phyloP scores from a whole-genome alignment of 352 stramenopile species.

The Pythium apleroticum region DNA sequence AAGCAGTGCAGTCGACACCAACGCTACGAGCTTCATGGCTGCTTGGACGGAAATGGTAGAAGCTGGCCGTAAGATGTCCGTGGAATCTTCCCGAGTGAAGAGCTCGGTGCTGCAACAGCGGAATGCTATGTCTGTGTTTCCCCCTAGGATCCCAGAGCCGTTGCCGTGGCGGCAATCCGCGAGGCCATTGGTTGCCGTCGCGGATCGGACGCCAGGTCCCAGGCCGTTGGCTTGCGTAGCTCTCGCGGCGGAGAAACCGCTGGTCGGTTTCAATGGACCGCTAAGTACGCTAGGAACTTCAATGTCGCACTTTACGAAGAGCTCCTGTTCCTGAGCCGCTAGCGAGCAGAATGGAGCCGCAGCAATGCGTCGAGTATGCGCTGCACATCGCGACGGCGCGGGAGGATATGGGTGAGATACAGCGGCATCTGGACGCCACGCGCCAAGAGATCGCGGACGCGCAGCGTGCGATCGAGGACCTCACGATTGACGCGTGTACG shows the following conservation, averaged over 20 bases:
- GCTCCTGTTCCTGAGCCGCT: not conserved
- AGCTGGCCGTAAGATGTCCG: not conserved
- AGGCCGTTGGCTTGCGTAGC: not conserved
- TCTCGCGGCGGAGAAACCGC: not conserved
- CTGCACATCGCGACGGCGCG: slow-evolving; percentile 42
- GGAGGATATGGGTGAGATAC: slow-evolving; percentile 34
- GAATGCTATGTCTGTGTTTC: not conserved
- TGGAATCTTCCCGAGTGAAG: not conserved
- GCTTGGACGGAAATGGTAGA: not conserved
- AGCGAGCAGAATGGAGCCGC: slow-evolving; percentile 7
- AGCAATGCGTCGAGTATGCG: slow-evolving; percentile 33
- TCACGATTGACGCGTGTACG: slow-evolving; percentile 49
- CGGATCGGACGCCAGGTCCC: not conserved
- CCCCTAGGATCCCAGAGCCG: not conserved
- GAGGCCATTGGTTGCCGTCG: not conserved
- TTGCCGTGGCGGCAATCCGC: not conserved
- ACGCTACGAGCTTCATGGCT: slow-evolving; percentile 15
- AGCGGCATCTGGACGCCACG: slow-evolving; percentile 41
- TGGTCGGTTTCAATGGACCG: not conserved
- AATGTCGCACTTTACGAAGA: slow-evolving; percentile 5
- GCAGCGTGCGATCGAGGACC: slow-evolving; percentile 44
- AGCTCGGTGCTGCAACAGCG: slow-evolving; percentile 6
- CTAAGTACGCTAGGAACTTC: slow-evolving; percentile 14
- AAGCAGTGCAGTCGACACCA: not conserved
- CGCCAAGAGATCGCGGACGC: slow-evolving; percentile 36